Base-by-base conservation (phyloP, 1,284 basidiomycete genomes). In the Rhizoctonia solani region DNA sequence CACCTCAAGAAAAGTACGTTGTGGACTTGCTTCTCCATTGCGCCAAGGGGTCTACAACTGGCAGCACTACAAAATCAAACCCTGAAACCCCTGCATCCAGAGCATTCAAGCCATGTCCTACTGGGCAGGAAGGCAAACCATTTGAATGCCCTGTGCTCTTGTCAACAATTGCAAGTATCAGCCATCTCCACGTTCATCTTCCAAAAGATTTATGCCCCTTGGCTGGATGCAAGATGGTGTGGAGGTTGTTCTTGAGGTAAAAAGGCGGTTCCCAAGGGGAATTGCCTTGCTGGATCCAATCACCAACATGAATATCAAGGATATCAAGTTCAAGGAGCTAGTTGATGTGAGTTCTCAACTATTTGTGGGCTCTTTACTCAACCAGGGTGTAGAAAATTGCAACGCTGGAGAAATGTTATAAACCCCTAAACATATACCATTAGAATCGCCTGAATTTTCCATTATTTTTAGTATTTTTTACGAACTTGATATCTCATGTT, bases 291-390 rank as follows among this genome's bases (percentile, higher is more conserved):
- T 99, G 5, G 97, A 99, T 76, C 97, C 97, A 0, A 82, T 98
- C 61, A 84, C 93, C 73, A 95, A 98, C 77, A 96, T 99, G 95
- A 90, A 89, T 29, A 98, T 99, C 76, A 92, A 90, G 70, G 97
- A 99, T 74, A 91, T 93, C 41, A 91, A 90, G 70, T 99, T 99
- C 80, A 87, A 87, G 74, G 87, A 88, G 66, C 83, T 99, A 2
- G 83, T 96, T 65, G 85, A 91, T 78, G 93, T 92, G 61, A 58
- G 77, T 72, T 5, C n/a, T n/a, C n/a, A n/a, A n/a, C n/a, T n/a
- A n/a, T n/a, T n/a, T n/a, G n/a, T n/a, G n/a, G n/a, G n/a, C n/a
- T n/a, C n/a, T n/a, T n/a, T n/a, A 52, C 23, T 21, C n/a, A n/a
- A 6, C 27, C 19, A 13, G n/a, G n/a, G 19, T 49, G 1, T 74